phyloP scores from a whole-genome alignment of 2,329 filamentous ascomycete species.

The Thielaviopsis populi region DNA sequence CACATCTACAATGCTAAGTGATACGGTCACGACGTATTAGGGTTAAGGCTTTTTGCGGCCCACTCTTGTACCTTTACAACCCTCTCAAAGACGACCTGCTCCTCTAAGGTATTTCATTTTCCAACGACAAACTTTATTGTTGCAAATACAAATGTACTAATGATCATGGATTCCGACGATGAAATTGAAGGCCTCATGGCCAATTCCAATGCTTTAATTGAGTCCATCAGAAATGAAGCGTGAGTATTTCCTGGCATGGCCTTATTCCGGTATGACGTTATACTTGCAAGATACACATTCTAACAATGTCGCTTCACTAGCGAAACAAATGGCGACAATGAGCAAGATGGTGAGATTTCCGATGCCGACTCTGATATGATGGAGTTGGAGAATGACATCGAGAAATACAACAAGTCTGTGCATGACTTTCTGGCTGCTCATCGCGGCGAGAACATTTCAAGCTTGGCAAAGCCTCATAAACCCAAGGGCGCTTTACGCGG shows the following conservation, averaged over 20 bases:
- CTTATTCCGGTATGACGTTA: background rate
- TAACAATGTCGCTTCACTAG: background rate
- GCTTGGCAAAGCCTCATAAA: constrained; percentile 15
- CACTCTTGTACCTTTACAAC: too few species aligned
- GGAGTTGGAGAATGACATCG: constrained; percentile 30
- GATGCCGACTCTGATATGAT: constrained; percentile 33
- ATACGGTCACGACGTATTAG: too few species aligned
- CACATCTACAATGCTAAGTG: too few species aligned
- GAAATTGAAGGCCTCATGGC: constrained; percentile 6
- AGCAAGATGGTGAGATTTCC: constrained; percentile 23
- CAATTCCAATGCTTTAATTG: constrained; percentile 10
- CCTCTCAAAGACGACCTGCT: too few species aligned
- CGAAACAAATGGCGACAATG: background rate
- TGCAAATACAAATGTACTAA: too few species aligned
- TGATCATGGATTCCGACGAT: background rate
- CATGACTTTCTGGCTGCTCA: constrained; percentile 29
- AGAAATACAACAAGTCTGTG: constrained; percentile 30
- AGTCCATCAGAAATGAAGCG: constrained; percentile 15
- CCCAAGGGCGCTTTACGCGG: constrained; percentile 25
- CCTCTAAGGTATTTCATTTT: too few species aligned
- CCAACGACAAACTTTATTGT: too few species aligned
- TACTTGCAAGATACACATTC: background rate
- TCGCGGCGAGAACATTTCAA: constrained; percentile 2
- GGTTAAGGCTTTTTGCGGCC: too few species aligned
- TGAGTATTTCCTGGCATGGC: background rate